Conservation (phyloP, 345 rosid genomes). For the Rubroshorea leprosula region DNA sequence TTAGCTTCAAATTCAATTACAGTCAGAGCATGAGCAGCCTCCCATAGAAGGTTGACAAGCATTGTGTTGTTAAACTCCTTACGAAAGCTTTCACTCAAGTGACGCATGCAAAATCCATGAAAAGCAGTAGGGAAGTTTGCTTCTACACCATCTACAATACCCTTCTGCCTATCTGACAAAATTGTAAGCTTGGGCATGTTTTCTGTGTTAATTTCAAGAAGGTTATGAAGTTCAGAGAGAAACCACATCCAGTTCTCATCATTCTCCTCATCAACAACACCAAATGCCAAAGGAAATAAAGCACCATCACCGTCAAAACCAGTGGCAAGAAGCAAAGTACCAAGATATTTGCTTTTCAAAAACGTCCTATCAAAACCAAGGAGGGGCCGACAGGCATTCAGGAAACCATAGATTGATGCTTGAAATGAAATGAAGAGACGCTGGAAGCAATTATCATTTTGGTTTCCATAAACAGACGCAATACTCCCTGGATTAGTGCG, state of each 20-base stretch:
- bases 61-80: conserved; percentile 90
- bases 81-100: conserved; percentile 86
- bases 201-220: conserved; percentile 88
- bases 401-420: conserved; percentile 93
- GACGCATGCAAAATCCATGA: conserved; percentile 97
- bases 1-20: conserved; percentile 89
- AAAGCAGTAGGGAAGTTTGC: conserved; percentile 92
- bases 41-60: conserved; percentile 90
- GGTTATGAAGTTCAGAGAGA: conserved; percentile 84
- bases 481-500: conserved; percentile 89
- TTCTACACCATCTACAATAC: conserved; percentile 88
- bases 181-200: conserved; percentile 97
- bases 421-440: conserved; percentile 95
- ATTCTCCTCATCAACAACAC: conserved; percentile 92
- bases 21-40: conserved; percentile 88
- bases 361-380: conserved; percentile 86
- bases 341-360: conserved; percentile 88
- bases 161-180: conserved; percentile 85
- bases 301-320: conserved; percentile 98
- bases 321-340: conserved; percentile 89
- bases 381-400: conserved; percentile 92
- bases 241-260: conserved; percentile 99
- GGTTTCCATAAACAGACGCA: conserved; percentile 81
- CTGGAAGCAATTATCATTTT: conserved; percentile 73
- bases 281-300: conserved; percentile 88